Base-by-base conservation (phyloP, 2,329 filamentous ascomycete species). In the Microdochium nivale region DNA sequence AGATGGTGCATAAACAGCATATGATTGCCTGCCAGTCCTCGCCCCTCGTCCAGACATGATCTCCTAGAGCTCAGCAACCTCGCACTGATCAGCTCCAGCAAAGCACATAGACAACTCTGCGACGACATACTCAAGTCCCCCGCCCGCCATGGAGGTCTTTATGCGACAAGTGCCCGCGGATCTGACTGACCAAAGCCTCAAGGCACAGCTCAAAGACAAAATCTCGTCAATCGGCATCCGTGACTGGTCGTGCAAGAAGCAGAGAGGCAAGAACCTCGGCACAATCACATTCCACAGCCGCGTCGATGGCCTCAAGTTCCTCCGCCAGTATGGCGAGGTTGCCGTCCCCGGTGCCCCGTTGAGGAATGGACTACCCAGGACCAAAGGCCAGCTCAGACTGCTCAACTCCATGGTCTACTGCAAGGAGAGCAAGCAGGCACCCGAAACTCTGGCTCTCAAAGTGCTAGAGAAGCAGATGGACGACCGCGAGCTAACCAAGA, bases 211-310 rank as follows among this genome's bases (percentile, higher is more conserved):
- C 1, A 58, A 62, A 7, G 27, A n/a, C 0, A 55, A 48, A 0
- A 63, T 81, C 2, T 52, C 16, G 0, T 55, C 47, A 0, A 63
- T 81, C 2, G 52, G 56, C 1, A 76, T 80, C 48, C 25, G 53
- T 1, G 64, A 72, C 7, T 81, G 70, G 64, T 50, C 51, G 0
- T 77, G 70, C 54, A 64, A 74, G 1, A 79, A 78, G 53, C 60
- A 65, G 0, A 61, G 59, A 2, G 59, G 60, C 2, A 71, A 62
- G 21, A 44, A 37, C 0, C 58, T 62, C 19, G 77, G 67, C 2
- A 69, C 64, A 49, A 54, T 80, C 47, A 70, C 67, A 0, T 81
- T 81, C 49, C 65, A 75, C 2, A 25, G 66, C 1, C 46, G 47
- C 0, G 16, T 50, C 0, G 70, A 81, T 3, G 77, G 69, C 9